Evolutionary conservation across 2,329 filamentous ascomycete species (phyloP).

Genomic region (Hysterium pulicare): DNA sequence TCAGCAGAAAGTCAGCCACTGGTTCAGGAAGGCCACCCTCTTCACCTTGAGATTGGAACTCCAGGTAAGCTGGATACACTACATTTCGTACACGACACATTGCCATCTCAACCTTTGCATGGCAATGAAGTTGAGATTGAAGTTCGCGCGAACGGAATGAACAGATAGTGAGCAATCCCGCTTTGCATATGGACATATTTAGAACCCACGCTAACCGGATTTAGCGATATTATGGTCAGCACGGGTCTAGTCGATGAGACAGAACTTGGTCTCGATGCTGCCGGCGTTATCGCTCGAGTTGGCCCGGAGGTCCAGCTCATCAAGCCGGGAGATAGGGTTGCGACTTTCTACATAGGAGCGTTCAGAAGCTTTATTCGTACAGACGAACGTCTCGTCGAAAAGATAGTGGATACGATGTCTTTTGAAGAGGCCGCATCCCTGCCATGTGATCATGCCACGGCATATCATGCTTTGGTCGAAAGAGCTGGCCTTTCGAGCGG

Average conservation of each 20-base stretch:
- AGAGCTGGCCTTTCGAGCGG: not conserved
- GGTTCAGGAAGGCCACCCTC: slow-evolving; percentile 9
- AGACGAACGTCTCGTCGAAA: not conserved
- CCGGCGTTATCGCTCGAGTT: not conserved
- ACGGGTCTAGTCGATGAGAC: slow-evolving; percentile 8
- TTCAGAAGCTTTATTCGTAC: not conserved
- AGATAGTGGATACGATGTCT: slow-evolving; percentile 5
- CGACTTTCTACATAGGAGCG: not conserved
- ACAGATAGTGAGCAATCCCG: slow-evolving; percentile 2
- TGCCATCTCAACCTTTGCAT: slow-evolving; percentile 1
- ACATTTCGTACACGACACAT: slow-evolving; percentile 10
- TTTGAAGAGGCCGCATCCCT: slow-evolving; percentile 23
- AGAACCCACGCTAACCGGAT: slow-evolving; percentile 12
- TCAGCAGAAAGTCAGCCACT: not conserved
- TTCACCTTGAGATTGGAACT: slow-evolving; percentile 15
- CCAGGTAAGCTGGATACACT: slow-evolving; percentile 15
- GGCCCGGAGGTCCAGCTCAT: not conserved
- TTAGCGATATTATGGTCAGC: slow-evolving; percentile 7
- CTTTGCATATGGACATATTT: not conserved
- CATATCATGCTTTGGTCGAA: not conserved
- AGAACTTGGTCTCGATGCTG: not conserved
- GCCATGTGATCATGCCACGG: slow-evolving; percentile 1
- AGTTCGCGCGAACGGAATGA: slow-evolving; percentile 10
- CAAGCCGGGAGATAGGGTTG: not conserved
- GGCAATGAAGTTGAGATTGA: slow-evolving; percentile 15